phyloP scores from a whole-genome alignment of 2,329 filamentous ascomycete species.

The Penicillium brevicompactum region DNA sequence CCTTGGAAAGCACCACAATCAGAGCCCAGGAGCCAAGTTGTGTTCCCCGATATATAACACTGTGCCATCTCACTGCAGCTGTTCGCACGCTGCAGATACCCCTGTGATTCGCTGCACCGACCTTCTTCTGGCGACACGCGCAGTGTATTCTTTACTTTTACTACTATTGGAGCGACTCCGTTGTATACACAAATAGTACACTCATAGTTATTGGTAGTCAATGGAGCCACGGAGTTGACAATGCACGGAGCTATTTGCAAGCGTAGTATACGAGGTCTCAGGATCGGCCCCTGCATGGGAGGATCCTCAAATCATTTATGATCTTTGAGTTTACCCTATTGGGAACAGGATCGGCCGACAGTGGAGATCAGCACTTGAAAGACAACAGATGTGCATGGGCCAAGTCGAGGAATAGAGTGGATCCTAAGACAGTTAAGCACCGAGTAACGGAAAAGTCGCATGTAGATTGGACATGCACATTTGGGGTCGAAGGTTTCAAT shows the following conservation, averaged over 20 bases:
- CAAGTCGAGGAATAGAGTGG: constrained; percentile 1
- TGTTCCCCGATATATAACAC: constrained; percentile 6
- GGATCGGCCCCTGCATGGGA: constrained; percentile 23
- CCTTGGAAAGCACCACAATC: too few relatives aligned
- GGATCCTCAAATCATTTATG: constrained; percentile 4
- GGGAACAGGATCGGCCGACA: constrained; percentile 6
- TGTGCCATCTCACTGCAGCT: constrained; percentile 22
- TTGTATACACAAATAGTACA: background rate
- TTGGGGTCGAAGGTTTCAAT: constrained; percentile 1
- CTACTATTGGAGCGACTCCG: background rate
- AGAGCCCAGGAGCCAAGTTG: background rate
- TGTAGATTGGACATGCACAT: background rate
- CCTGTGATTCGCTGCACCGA: constrained; percentile 16
- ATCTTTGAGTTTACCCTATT: constrained; percentile 2
- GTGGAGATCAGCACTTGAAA: constrained; percentile 8
- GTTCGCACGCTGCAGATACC: constrained; percentile 14
- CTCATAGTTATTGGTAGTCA: background rate
- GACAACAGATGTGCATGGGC: background rate
- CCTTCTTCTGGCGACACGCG: constrained; percentile 6
- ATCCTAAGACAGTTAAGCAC: constrained; percentile 3
- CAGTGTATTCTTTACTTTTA: background rate
- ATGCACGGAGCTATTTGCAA: background rate
- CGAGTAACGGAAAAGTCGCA: constrained; percentile 4
- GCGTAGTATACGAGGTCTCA: constrained; percentile 9
- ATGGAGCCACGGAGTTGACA: background rate